Base-by-base conservation (phyloP, 2,329 filamentous ascomycete genomes). In the Fonsecaea monophora region DNA sequence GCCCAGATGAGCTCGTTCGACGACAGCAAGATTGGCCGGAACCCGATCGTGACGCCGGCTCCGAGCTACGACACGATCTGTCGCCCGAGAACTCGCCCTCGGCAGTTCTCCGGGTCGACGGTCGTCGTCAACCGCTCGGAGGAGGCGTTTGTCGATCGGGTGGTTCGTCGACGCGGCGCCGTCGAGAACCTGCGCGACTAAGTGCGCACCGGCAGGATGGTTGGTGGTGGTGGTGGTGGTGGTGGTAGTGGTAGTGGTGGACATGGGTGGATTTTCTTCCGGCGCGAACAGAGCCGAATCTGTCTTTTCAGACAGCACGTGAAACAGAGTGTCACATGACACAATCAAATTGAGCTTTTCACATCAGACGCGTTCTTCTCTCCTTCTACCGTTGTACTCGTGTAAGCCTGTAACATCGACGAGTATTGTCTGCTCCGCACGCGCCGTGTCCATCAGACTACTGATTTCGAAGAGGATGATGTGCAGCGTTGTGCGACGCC, bases 1-100 rank as follows among this genome's bases (percentile, higher is more conserved):
- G 25, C 32, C 21, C 34, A 65, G 53, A 62, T 65, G 57, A 57
- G 35, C 53, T 10, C 38, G 21, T 34, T 62, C 9, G 66, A 68
- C 37, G 48, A 30, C n/a, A 54, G 37, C 48, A 68, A 65, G 34
- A 38, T 61, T 34, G 56, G 61, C 21, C n/a, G 50, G 40, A 25
- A n/a, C 40, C 45, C 45, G 18, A 10, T 50, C 45, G 18, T 21
- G 45, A 50, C 45, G 18, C 45, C 45, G 45, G 25, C 45, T 50
- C 45, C 18, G n/a, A 50, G 45, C 45, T 10, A 5, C 18, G 18
- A 50, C 45, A 50, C 45, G 45, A 50, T 50, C 9, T 21, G 18
- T 50, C 45, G 45, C 45, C 45, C 45, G 21, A 50, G 45, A 50
- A 50, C 45, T 7, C 45, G 45, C 45, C 18, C 45, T 50, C 18